phyloP scores from a whole-genome alignment of 257 asterid species.

The Avicennia marina region DNA sequence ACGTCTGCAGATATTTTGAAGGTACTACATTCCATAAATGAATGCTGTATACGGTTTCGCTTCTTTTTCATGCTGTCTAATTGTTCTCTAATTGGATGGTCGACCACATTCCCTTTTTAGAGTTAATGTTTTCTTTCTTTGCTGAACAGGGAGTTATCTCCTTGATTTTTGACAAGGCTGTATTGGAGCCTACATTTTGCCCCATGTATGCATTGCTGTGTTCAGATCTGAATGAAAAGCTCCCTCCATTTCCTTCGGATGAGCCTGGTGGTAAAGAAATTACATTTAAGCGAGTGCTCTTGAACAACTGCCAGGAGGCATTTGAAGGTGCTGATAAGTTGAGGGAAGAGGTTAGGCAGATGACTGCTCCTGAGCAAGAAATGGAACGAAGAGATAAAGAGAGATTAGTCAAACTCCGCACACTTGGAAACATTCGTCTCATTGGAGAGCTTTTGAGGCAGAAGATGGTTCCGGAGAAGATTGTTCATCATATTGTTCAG shows the following conservation, averaged over 20 bases:
- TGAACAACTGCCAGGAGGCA: slow-evolving; percentile 86
- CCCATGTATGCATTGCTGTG: slow-evolving; percentile 92
- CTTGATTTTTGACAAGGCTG: slow-evolving; percentile 96
- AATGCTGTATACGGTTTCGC: neutral
- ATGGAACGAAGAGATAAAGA: slow-evolving; percentile 84
- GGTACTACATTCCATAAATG: slow-evolving; percentile 31
- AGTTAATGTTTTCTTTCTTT: slow-evolving; percentile 8
- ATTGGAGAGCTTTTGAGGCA: slow-evolving; percentile 98
- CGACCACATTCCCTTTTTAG: neutral
- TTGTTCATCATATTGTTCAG: slow-evolving; percentile 98
- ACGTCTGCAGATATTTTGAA: slow-evolving; percentile 85
- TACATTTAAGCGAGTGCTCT: slow-evolving; percentile 75
- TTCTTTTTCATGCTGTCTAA: neutral
- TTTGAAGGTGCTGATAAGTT: slow-evolving; percentile 84
- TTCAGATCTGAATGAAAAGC: slow-evolving; percentile 76
- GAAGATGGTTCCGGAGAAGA: slow-evolving; percentile 93
- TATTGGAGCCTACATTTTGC: slow-evolving; percentile 93
- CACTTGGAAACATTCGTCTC: slow-evolving; percentile 92
- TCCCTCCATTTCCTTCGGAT: slow-evolving; percentile 91
- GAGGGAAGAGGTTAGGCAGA: slow-evolving; percentile 81
- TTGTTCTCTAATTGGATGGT: neutral
- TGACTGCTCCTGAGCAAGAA: slow-evolving; percentile 89
- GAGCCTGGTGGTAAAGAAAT: slow-evolving; percentile 92
- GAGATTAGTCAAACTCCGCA: slow-evolving; percentile 74
- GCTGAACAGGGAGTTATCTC: slow-evolving; percentile 69